A percentile compares a stretch with the other conserved stretches of the same genome.
Conservation (phyloP, 768 basidiomycete genomes). For the Leccinum aurantiacum region DNA sequence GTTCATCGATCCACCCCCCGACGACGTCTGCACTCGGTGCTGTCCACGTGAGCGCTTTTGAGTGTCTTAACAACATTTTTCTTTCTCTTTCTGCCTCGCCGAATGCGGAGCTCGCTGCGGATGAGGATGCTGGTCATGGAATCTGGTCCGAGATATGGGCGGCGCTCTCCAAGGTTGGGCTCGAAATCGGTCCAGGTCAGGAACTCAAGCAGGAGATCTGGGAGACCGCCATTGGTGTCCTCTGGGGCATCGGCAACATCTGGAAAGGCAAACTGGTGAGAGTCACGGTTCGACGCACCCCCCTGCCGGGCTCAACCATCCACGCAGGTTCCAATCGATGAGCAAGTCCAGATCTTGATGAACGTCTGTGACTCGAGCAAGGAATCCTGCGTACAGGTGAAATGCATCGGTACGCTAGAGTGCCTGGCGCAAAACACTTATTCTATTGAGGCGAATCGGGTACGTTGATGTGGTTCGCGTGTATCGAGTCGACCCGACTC, state of each 20-base stretch:
- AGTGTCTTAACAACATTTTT: conserved; percentile 89
- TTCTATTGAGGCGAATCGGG: conserved; percentile 56
- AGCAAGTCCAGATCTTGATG: conserved; percentile 65
- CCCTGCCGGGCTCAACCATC: conserved; percentile 8
- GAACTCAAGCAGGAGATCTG: conserved; percentile 75
- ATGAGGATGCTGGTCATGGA: conserved; percentile 47
- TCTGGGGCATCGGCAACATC: conserved; percentile 84
- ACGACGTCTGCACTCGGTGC: conserved; percentile 83
- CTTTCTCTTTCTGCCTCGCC: conserved; percentile 61
- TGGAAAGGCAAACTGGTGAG: conserved; percentile 69
- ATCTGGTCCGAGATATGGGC: conserved; percentile 71
- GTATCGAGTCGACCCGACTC: background rate
- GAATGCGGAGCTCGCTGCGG: conserved; percentile 41
- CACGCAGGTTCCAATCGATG: conserved; percentile 52
- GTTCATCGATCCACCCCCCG: conserved; percentile 78
- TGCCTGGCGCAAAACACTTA: conserved; percentile 72
- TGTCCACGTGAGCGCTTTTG: conserved; percentile 81
- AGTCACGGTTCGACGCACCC: background rate
- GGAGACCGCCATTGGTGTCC: conserved; percentile 75
- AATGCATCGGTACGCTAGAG: conserved; percentile 84
- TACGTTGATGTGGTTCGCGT: conserved; percentile 29
- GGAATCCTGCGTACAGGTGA: conserved; percentile 38
- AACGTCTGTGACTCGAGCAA: conserved; percentile 54
- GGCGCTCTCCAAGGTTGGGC: conserved; percentile 58
- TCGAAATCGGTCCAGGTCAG: conserved; percentile 58